Conservation (phyloP, 345 rosid species). For the Populus ilicifolia region DNA sequence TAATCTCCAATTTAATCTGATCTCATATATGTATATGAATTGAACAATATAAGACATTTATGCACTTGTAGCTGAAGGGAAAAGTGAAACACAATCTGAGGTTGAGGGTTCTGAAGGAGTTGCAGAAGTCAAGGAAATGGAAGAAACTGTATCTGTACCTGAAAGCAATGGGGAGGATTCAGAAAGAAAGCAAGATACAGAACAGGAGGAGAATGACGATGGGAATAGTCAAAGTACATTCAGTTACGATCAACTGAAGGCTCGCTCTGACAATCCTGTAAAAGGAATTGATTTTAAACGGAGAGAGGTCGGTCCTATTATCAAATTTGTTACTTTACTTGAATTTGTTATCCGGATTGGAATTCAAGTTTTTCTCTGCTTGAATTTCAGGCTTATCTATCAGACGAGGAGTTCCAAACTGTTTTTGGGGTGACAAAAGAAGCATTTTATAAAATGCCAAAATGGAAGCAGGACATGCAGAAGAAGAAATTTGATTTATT, state of each 20-base stretch:
- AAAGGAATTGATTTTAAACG: conserved; percentile 84
- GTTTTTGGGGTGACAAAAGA: conserved; percentile 73
- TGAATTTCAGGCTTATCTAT: conserved; percentile 67
- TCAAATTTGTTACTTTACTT: not conserved
- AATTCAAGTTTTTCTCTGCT: not conserved
- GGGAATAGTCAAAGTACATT: conserved; percentile 41
- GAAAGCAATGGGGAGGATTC: conserved; percentile 47
- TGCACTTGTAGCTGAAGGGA: conserved; percentile 39
- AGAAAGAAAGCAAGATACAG: conserved; percentile 42
- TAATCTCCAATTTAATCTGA: conserved; percentile 2
- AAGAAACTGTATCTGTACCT: conserved; percentile 35
- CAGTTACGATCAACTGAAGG: conserved; percentile 80
- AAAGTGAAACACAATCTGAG: conserved; percentile 45
- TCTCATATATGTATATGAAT: not conserved
- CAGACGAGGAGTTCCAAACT: conserved; percentile 71
- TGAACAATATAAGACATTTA: conserved; percentile 12
- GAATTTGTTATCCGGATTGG: not conserved
- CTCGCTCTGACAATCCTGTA: conserved; percentile 81
- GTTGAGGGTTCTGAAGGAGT: conserved; percentile 49
- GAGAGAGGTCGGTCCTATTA: conserved; percentile 69
- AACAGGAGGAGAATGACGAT: conserved; percentile 39
- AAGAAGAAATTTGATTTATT: conserved; percentile 83
- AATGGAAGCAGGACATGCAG: conserved; percentile 95
- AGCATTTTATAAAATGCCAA: conserved; percentile 73
- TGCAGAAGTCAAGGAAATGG: conserved; percentile 47